Evolutionary conservation across 495 filamentous ascomycete species (phyloP), one percentile per base, ranked within the genome.

Genomic region (Hypoxylon crocopeplum): DNA sequence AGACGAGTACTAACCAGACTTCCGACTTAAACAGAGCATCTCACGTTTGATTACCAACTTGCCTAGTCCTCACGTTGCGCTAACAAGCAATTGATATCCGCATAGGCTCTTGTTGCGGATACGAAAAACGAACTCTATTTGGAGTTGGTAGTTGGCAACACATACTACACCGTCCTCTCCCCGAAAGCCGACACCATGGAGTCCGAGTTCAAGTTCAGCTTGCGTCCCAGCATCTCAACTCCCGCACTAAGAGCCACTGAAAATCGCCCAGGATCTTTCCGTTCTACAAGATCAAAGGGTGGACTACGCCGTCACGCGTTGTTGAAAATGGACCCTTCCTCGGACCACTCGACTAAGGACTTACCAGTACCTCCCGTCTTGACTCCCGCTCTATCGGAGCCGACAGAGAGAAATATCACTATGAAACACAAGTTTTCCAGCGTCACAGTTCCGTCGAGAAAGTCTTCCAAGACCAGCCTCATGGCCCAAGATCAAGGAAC

Each of bases 361-460:
- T 32, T 36, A 8, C 68, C 64, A 39, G 29, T 63, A 34, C 64
- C 64, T 38, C 61, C 68, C 13, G 32, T 66, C 16, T 44, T 70
- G 19, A 68, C 64, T 11, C 16, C 38, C 12, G 44, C 30, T 0
- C 48, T 37, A 7, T 15, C 47, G 11, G 30, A 47, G n/a, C 22
- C 29, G 24, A 36, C 29, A 12, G 51, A 13, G 16, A 48, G 30
- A 5, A 49, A 57, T 24, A 22, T 42, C 13, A 24, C 41, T 1
- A 39, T 53, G 37, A 58, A 7, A 12, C 48, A 58, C 25, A 29
- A 30, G 24, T 27, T 39, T 34, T 57, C 53, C 11, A 24, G 16
- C 27, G 20, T 58, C 32, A 41, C 48, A 10, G 38, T 40, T 40
- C 53, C 56, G 22, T 29, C 47, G 33, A 58, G 15, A 36, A 25